Conservation (phyloP, 768 basidiomycete species). For the Brasilioporus rufonigricans region DNA sequence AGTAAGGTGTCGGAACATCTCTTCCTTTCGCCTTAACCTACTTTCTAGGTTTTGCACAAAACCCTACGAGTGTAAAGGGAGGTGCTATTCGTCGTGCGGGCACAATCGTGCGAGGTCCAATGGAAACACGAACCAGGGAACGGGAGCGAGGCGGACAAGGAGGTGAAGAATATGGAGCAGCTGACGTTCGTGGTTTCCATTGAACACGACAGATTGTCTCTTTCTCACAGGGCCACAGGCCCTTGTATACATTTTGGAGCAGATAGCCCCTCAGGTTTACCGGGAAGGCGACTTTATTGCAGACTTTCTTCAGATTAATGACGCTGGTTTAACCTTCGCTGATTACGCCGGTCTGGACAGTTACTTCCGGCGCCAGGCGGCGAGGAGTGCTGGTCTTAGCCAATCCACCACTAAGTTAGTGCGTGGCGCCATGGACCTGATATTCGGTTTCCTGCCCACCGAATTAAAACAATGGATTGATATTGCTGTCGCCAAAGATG, state of each 20-base stretch:
- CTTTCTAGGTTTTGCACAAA: slow-evolving; percentile 42
- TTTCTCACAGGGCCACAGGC: slow-evolving; percentile 46
- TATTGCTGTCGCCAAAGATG: slow-evolving; percentile 68
- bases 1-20: slow-evolving; percentile 39
- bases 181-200: slow-evolving; percentile 53
- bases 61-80: slow-evolving; percentile 38
- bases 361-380: slow-evolving; percentile 92
- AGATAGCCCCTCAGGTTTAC: slow-evolving; percentile 72
- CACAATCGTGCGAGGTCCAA: slow-evolving; percentile 77
- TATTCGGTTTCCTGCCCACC: slow-evolving; percentile 87
- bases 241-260: slow-evolving; percentile 69
- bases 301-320: slow-evolving; percentile 91
- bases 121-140: slow-evolving; percentile 46
- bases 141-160: slow-evolving; percentile 51
- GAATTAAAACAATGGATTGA: slow-evolving; percentile 89
- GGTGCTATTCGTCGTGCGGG: slow-evolving; percentile 77
- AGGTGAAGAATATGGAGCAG: slow-evolving; percentile 63
- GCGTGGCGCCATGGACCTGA: slow-evolving; percentile 87
- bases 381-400: slow-evolving; percentile 63
- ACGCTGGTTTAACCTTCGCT: slow-evolving; percentile 86
- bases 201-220: neutral
- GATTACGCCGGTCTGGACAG: slow-evolving; percentile 93
- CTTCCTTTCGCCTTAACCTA: neutral
- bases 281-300: slow-evolving; percentile 86
- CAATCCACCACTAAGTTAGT: slow-evolving; percentile 74